These are phyloP conservation scores for Geotrichum citri-aurantii DNA, from an alignment of 1,139 yeast species.

Conservation along the genomic window DNA sequence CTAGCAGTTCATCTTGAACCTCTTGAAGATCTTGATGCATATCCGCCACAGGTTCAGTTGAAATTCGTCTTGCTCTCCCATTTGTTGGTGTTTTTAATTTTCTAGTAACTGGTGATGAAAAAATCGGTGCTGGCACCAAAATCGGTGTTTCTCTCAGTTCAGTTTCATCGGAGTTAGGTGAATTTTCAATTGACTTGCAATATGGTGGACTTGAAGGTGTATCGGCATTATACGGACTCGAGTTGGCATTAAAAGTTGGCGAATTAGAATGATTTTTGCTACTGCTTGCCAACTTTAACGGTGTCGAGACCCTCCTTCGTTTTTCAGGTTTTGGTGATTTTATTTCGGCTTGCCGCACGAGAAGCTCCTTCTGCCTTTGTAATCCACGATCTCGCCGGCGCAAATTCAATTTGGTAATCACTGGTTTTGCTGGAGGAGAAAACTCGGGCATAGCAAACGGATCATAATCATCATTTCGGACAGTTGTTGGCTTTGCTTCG, in stretches of 20 bases:
- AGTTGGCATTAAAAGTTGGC: neutral
- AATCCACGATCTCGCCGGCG: slow-evolving; percentile 9
- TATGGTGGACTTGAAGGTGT: slow-evolving; percentile 11
- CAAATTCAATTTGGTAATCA: neutral
- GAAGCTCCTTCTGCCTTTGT: slow-evolving; percentile 7
- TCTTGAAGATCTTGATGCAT: neutral
- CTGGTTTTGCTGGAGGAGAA: slow-evolving; percentile 7
- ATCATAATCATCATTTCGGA: slow-evolving; percentile 4
- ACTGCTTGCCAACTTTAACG: neutral
- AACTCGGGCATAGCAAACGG: slow-evolving; percentile 14
- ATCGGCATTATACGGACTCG: no score
- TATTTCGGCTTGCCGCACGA: slow-evolving; percentile 3
- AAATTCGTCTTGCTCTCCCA: neutral
- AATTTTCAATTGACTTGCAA: slow-evolving; percentile 10
- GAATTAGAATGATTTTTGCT: neutral
- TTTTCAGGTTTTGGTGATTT: neutral
- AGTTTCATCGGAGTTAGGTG: slow-evolving; percentile 11
- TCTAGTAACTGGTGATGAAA: neutral
- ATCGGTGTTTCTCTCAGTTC: neutral
- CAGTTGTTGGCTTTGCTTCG: neutral
- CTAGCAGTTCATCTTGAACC: neutral
- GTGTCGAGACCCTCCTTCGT: neutral
- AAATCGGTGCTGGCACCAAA: neutral
- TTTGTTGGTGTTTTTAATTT: neutral
- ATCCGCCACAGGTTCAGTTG: neutral